Percentiles rank a stretch among this genome's conserved stretches.
Conservation (phyloP, 495 filamentous ascomycete genomes). For the Amniculicola lignicola region DNA sequence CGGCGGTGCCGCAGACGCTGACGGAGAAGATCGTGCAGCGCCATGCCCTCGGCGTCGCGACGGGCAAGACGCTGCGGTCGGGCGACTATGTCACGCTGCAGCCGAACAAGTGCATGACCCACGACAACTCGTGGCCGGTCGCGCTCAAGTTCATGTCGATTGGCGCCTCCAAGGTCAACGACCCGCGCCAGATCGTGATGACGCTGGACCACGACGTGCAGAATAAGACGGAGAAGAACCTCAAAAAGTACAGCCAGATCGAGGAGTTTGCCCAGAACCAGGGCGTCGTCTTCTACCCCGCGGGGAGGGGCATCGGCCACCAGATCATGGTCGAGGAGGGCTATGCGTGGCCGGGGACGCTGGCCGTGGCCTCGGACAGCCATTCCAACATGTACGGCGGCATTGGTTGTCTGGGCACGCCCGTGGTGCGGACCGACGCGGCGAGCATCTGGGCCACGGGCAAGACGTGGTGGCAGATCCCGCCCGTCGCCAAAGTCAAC, state of each 20-base stretch:
- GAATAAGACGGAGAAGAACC: conserved; percentile 76
- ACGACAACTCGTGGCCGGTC: conserved; percentile 91
- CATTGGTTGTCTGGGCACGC: conserved; percentile 70
- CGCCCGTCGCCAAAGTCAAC: conserved; percentile 76
- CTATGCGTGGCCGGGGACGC: conserved; percentile 75
- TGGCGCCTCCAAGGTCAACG: conserved; percentile 71
- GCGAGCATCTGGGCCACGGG: conserved; percentile 84
- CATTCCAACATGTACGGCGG: conserved; percentile 94
- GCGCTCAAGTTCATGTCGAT: conserved; percentile 84
- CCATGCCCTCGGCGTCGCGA: conserved; percentile 66
- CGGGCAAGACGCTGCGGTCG: conserved; percentile 66
- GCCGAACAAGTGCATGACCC: conserved; percentile 78
- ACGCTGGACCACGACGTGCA: conserved; percentile 93
- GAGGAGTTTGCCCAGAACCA: conserved; percentile 82
- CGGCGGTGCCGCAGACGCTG: conserved; percentile 66
- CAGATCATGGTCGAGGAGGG: conserved; percentile 89
- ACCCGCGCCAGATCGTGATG: conserved; percentile 77
- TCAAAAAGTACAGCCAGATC: conserved; percentile 82
- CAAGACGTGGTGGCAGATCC: conserved; percentile 85
- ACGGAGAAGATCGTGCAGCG: conserved; percentile 91
- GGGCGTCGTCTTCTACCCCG: conserved; percentile 79
- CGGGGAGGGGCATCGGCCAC: conserved; percentile 80
- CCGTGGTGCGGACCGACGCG: conserved; percentile 83
- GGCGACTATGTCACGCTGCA: conserved; percentile 82
- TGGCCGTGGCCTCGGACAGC: conserved; percentile 77